Conservation (phyloP, 768 basidiomycete species). For the Lentinus brumalis region DNA sequence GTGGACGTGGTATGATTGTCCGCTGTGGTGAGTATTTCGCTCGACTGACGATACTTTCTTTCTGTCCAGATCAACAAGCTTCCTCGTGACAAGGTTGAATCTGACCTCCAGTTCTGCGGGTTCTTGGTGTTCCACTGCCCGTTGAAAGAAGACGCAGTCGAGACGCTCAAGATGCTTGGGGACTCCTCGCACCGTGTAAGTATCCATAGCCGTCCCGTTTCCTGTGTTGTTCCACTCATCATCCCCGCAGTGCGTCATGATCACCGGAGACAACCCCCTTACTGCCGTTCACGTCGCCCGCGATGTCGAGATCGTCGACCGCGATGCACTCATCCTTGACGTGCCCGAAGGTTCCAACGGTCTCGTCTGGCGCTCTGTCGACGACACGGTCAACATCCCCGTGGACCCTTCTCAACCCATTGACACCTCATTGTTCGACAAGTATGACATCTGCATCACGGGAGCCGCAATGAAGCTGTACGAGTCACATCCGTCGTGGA, state of each 20-base stretch:
- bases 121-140: constrained; percentile 99
- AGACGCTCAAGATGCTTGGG: constrained; percentile 88
- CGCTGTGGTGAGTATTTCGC: background rate
- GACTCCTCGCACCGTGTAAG: constrained; percentile 95
- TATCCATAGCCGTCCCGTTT: constrained; percentile 14
- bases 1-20: constrained; percentile 63
- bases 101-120: constrained; percentile 80
- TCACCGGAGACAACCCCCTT: constrained; percentile 97
- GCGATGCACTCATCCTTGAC: constrained; percentile 92
- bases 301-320: constrained; percentile 96
- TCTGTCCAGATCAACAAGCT: constrained; percentile 81
- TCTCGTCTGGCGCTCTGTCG: constrained; percentile 91
- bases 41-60: background rate
- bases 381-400: constrained; percentile 86
- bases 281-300: constrained; percentile 95
- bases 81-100: constrained; percentile 81
- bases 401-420: constrained; percentile 80
- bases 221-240: constrained; percentile 6
- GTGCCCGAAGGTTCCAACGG: constrained; percentile 70
- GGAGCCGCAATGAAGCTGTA: constrained; percentile 92
- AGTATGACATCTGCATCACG: constrained; percentile 96
- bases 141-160: constrained; percentile 89
- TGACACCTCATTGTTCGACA: constrained; percentile 73
- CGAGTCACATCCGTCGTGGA: constrained; percentile 70
- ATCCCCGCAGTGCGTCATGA: constrained; percentile 86